Conservation (phyloP, 2,329 filamentous ascomycete genomes). For the Ascosphaera pollenicola region DNA sequence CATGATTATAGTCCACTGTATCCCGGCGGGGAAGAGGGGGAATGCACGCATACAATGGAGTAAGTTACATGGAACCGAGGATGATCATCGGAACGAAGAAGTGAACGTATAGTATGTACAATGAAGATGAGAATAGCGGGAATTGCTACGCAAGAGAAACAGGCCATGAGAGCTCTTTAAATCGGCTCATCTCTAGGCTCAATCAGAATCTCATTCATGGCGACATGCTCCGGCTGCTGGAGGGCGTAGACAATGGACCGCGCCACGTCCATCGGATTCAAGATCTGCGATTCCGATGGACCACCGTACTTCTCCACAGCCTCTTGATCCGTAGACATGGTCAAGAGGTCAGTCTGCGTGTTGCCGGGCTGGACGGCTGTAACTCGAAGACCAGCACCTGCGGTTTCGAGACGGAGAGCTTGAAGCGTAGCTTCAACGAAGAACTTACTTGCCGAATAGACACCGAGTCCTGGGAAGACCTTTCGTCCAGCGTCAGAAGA, state of each 20-base stretch:
- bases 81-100: no score
- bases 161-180: slow-evolving; percentile 19
- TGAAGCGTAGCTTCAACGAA: slow-evolving; percentile 71
- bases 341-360: slow-evolving; percentile 47
- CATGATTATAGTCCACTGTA: no score
- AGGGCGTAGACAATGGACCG: slow-evolving; percentile 52
- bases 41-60: no score
- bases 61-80: no score
- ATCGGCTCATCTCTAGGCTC: slow-evolving; percentile 59
- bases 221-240: slow-evolving; percentile 50
- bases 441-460: slow-evolving; percentile 68
- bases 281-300: slow-evolving; percentile 50
- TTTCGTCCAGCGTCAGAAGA: slow-evolving; percentile 66
- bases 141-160: no score
- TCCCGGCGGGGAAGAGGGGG: no score
- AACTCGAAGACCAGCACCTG: slow-evolving; percentile 48
- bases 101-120: no score
- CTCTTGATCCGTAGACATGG: slow-evolving; percentile 54
- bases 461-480: slow-evolving; percentile 59
- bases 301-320: slow-evolving; percentile 60
- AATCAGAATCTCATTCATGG: slow-evolving; percentile 61
- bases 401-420: slow-evolving; percentile 51
- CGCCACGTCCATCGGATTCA: slow-evolving; percentile 54
- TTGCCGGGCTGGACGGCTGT: slow-evolving; percentile 61
- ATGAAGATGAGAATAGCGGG: no score